These are phyloP conservation scores for Trichosporon sp. DNA, from an alignment of 1,284 basidiomycete species.

Conservation along the genomic window DNA sequence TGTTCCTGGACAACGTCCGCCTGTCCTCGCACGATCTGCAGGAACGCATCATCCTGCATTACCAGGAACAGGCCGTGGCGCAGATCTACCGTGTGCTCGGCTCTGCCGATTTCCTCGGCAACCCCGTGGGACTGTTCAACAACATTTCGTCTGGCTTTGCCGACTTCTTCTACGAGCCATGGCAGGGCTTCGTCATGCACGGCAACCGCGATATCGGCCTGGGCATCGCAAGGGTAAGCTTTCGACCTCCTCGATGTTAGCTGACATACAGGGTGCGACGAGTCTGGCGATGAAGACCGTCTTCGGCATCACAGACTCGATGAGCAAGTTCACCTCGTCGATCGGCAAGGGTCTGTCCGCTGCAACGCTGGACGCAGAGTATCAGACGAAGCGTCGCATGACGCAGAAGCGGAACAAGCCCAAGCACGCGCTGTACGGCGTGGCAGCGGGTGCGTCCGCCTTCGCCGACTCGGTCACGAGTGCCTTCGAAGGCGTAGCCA, in stretches of 20 bases:
- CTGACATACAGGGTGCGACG: constrained; percentile 68
- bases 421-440: constrained; percentile 93
- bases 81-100: constrained; percentile 96
- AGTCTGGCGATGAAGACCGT: constrained; percentile 99
- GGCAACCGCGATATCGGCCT: constrained; percentile 93
- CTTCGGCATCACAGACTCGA: constrained; percentile 89
- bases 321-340: constrained; percentile 95
- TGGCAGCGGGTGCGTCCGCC: constrained; percentile 88
- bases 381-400: constrained; percentile 82
- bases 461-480: constrained; percentile 90
- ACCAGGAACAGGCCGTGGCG: constrained; percentile 85
- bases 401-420: constrained; percentile 88
- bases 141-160: constrained; percentile 98
- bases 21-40: constrained; percentile 78
- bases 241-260: background rate
- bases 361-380: constrained; percentile 93
- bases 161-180: constrained; percentile 99
- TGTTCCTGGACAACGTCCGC: constrained; percentile 92
- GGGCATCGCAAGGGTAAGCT: constrained; percentile 83
- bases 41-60: constrained; percentile 82
- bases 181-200: constrained; percentile 94
- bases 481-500: constrained; percentile 91
- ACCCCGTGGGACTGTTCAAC: constrained; percentile 91
- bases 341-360: constrained; percentile 96
- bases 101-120: constrained; percentile 80